Base-by-base conservation (phyloP, 176 grass and related monocot species). In the Thinopyrum elongatum region DNA sequence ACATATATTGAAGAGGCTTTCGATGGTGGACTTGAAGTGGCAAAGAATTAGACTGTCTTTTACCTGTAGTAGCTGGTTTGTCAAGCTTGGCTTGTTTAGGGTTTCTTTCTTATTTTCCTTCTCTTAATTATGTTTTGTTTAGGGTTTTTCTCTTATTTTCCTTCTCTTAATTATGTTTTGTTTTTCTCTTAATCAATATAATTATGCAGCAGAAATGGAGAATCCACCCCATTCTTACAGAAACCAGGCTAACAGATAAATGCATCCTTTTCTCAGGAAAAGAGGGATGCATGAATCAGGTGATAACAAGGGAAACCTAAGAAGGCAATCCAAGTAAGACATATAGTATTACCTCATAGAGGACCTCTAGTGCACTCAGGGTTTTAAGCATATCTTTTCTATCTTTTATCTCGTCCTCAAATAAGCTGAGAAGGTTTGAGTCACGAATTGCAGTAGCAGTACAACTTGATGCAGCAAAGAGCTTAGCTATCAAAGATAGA, bases 331-430 rank as follows among this genome's bases (percentile, higher is more conserved):
- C 58, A 87, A n/a, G 4, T 66, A 87, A 79, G 26, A 6, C 57
- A 65, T 23, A 30, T 61, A 73, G 14, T 68, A 70, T 64, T 90
- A 98, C 95, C 95, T 98, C 93, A 77, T 94, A 95, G 25, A 95
- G 88, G 84, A 98, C 83, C 87, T 98, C 97, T 87, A 98, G 65
- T 38, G 90, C 91, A 68, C 92, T 98, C 36, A 98, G 73, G 28
- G 90, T 92, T 80, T 88, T 90, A 51, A 98, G 92, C 80, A 82
- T 85, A 83, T 98, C 97, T 65, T 77, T 88, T 82, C 77, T 85
- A 88, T 95, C 88, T 68, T 95, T 98, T 60, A 98, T 98, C 86
- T 94, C 97, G 5, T 62, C 42, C 88, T 91, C 92, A 95, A 94
- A 98, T 87, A 98, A 88, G 64, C 89, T 92, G 65, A 96, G 91